Base-by-base conservation (phyloP, 2,329 filamentous ascomycete genomes). In the Magnaporthiopsis rhizophila region DNA sequence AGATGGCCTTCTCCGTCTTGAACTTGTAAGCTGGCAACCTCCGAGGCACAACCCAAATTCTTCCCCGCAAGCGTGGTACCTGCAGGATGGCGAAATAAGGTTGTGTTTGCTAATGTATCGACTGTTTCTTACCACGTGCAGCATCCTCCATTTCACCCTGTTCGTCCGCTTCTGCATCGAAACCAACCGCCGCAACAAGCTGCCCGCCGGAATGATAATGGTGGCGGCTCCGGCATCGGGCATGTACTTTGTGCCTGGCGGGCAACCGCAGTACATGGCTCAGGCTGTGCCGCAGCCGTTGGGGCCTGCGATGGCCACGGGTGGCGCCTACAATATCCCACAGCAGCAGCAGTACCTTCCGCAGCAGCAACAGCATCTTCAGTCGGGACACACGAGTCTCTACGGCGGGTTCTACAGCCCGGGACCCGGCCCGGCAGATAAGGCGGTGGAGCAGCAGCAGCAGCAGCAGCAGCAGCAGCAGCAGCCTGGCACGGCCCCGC, bases 161-260 rank as follows among this genome's bases (percentile, higher is more conserved):
- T 69, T 69, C 21, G 64, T 69, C 4, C 64, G 68, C 32, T 65
- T 65, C 13, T 69, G 68, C 59, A 53, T 69, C 62, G 68, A 69
- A 63, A 64, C 64, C 56, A 61, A 69, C 66, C 65, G 65, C 18
- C 56, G 68, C 26, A 64, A 67, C 45, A 66, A 62, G 38, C n/a
- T 50, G 34, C 13, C 50, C 2, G 4, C 58, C 3, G 45, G 36
- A 13, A 26, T 62, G 60, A 26, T 53, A 9, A 3, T 21, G 60
- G 60, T 24, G 21, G n/a, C 60, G 24, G 60, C 24, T 24, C 26
- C 24, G 36, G 24, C 24, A 3, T 24, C 32, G 24, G 38, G 18
- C 15, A 36, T 36, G 58, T 36, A 60, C 32, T 60, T 21, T 21
- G 30, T 32, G 45, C n/a, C 45, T 1, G 26, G 57, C 6, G 24